Base-by-base conservation (phyloP, 768 basidiomycete species). In the Tephrocybe sp. region DNA sequence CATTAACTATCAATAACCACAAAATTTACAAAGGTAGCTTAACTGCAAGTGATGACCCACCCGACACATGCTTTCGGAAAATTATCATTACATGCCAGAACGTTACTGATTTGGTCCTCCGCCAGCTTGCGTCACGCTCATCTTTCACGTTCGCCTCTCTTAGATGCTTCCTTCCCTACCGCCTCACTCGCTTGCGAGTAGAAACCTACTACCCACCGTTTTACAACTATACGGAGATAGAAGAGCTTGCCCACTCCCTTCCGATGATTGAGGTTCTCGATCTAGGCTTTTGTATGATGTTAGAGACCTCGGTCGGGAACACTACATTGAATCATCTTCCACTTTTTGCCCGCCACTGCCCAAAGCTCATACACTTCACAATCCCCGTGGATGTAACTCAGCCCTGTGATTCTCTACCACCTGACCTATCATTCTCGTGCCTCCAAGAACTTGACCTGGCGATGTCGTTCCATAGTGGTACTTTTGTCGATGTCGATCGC, bases 271-370 rank as follows among this genome's bases (percentile, higher is more conserved):
- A 37, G 19, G 21, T 46, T 19, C 36, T 46, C n/a, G 16, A 37
- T 5, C 36, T 28, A 3, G 31, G 18, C 9, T 46, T 11, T n/a
- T 46, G 9, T 37, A 1, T 19, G 11, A 21, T 5, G 7, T 13
- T 1, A 15, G 15, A 1, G 25, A 19, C 7, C 5, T 16, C 18
- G 9, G 11, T 21, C n/a, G 18, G 9, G 27, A 18, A 25, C 1
- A 37, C 37, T 5, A 37, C 45, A 28, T 27, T 36, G 16, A 21
- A 46, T 28, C 45, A 46, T 26, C 16, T 46, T 18, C 45, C 36
- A 18, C 45, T 37, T 19, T 38, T 46, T 28, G 45, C 45, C 18
- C n/a, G 35, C 15, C 16, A 12, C 16, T 38, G 45, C 37, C 45
- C 9, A 9, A 46, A 26, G 16, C 35, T 46, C 9, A 5, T 28